Conservation (phyloP, 2,329 filamentous ascomycete species). For the Fusarium sp. region DNA sequence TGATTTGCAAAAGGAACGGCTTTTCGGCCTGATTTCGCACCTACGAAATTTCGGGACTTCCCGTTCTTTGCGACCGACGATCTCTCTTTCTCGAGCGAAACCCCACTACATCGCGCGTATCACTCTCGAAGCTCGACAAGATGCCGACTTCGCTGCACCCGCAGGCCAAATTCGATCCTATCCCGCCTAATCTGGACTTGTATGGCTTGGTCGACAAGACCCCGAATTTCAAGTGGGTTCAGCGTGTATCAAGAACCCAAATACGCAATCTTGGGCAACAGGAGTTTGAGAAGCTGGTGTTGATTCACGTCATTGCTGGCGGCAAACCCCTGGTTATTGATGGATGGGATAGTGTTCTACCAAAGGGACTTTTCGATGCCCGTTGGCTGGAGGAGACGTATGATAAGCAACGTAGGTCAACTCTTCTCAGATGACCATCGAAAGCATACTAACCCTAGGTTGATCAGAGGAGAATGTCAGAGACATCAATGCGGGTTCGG, state of each 20-base stretch:
- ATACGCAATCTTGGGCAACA: constrained; percentile 80
- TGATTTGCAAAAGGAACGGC: background rate
- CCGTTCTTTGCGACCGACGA: background rate
- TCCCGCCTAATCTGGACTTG: constrained; percentile 86
- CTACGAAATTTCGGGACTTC: background rate
- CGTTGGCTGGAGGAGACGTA: constrained; percentile 83
- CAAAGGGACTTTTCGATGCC: constrained; percentile 79
- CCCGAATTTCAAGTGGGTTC: constrained; percentile 87
- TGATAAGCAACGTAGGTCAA: constrained; percentile 76
- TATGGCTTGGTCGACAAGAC: constrained; percentile 77
- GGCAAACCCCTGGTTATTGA: constrained; percentile 93
- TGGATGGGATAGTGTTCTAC: constrained; percentile 81
- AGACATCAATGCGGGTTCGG: constrained; percentile 76
- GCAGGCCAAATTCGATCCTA: constrained; percentile 89
- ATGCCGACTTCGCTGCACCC: constrained; percentile 83
- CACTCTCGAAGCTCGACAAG: constrained; percentile 38
- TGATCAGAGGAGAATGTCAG: constrained; percentile 80
- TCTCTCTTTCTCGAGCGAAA: background rate
- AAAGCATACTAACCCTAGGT: constrained; percentile 29
- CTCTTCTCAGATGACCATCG: background rate
- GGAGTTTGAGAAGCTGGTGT: constrained; percentile 85
- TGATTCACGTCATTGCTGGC: constrained; percentile 82
- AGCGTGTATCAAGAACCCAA: constrained; percentile 80
- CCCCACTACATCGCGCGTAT: constrained; percentile 10
- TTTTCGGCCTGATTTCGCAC: background rate